Percentiles rank a stretch among this genome's conserved stretches.
These are phyloP conservation scores for Geum urbanum DNA, from an alignment of 306 rosid species.

Conservation along the genomic window DNA sequence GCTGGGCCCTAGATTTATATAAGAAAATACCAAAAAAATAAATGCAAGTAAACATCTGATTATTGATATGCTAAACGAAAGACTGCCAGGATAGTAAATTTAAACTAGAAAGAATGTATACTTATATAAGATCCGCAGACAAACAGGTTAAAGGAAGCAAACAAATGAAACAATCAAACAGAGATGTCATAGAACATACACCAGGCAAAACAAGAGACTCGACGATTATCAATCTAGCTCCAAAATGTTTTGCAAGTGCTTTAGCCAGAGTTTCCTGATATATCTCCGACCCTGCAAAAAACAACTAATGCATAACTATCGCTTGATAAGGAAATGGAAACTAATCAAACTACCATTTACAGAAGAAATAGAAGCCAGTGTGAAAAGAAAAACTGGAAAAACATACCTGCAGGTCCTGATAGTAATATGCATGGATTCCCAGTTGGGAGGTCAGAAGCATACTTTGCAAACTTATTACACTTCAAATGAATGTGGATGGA, in stretches of 20 bases:
- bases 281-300: slow-evolving; percentile 84
- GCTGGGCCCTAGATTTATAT: slow-evolving; percentile 48
- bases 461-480: slow-evolving; percentile 62
- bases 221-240: slow-evolving; percentile 64
- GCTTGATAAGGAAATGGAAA: slow-evolving; percentile 6
- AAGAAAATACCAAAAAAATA: not conserved
- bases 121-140: not conserved
- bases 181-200: slow-evolving; percentile 50
- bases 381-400: slow-evolving; percentile 6
- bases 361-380: not conserved
- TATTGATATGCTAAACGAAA: not conserved
- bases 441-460: slow-evolving; percentile 65
- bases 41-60: not conserved
- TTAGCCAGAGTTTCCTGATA: slow-evolving; percentile 85
- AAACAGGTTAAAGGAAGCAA: slow-evolving; percentile 7
- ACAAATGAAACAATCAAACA: not conserved
- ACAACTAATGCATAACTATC: slow-evolving; percentile 10
- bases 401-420: slow-evolving; percentile 90
- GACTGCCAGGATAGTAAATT: not conserved
- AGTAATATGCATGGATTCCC: slow-evolving; percentile 72
- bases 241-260: slow-evolving; percentile 90
- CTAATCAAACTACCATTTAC: not conserved
- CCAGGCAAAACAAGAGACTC: slow-evolving; percentile 82
- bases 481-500: slow-evolving; percentile 78
- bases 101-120: not conserved